Base-by-base conservation (phyloP, 345 rosid species). In the Eucalyptus camaldulensis region DNA sequence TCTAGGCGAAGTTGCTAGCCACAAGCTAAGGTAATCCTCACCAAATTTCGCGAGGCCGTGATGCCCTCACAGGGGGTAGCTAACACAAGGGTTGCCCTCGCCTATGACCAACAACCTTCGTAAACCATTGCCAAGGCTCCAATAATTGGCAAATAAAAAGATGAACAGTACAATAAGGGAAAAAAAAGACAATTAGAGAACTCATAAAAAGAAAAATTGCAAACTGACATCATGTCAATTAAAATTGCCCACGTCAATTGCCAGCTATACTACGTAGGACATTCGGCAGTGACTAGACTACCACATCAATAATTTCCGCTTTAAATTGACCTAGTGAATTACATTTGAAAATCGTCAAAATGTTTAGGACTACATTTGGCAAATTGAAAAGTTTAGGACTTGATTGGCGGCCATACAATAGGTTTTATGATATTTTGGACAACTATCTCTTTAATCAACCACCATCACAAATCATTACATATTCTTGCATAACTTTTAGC, bases 241-340 rank as follows among this genome's bases (percentile, higher is more conserved):
- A 67, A 67, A 19, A 67, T 15, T 0, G 5, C 31, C 40, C 10
- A n/a, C 21, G 3, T 67, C 3, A 67, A 8, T 16, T 6, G 0
- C 76, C 21, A 4, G 10, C 6, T 33, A 15, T 67, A 19, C 21
- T 14, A 67, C 3, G 1, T n/a, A 67, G 3, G 21, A n/a, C 76
- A n/a, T 5, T 16, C 4, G 5, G 5, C 0, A 3, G 3, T n/a
- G 17, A n/a, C 22, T 31, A 4, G 22, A n/a, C 3, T 15, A 3
- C 0, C 22, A 67, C 22, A 2, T 31, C 6, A 67, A 2, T 6
- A 67, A 67, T 31, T 31, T 67, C 11, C 11, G 0, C 1, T 9
- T 3, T 67, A 67, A 76, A 76, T 10, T 76, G 14, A 6, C 27
- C 8, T 10, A 3, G 6, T 21, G 27, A 15, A 76, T 13, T 37